These are phyloP conservation scores for Chloris gayana DNA, from an alignment of 176 grass and related monocot species.

Conservation along the genomic window DNA sequence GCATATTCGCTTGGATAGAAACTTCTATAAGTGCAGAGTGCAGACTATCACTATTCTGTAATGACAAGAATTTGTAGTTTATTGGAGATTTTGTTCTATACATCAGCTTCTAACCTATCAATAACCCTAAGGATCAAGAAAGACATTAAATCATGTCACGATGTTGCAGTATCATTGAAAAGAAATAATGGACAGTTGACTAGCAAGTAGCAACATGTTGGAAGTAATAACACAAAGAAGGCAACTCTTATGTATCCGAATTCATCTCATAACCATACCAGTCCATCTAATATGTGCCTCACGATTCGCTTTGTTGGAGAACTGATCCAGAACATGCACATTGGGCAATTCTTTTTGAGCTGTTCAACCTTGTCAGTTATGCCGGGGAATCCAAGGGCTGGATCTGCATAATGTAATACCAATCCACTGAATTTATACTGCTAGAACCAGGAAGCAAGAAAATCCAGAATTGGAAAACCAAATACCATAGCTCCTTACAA, in stretches of 20 bases:
- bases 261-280: conserved; percentile 39
- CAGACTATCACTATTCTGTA: neutral
- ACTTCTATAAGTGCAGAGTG: neutral
- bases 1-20: neutral
- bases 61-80: neutral
- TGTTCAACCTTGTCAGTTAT: conserved; percentile 39
- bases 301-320: conserved; percentile 57
- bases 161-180: neutral
- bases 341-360: conserved; percentile 57
- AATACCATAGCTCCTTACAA: neutral
- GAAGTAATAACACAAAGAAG: neutral
- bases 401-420: conserved; percentile 45
- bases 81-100: neutral
- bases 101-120: neutral
- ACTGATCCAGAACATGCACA: conserved; percentile 61
- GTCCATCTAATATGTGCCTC: conserved; percentile 65
- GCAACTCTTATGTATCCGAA: neutral
- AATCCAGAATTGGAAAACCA: no score
- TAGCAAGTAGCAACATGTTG: neutral
- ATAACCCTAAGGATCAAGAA: neutral
- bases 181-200: neutral
- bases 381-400: conserved; percentile 57
- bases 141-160: neutral
- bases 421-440: neutral
- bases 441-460: no score